Evolutionary conservation across 1,284 basidiomycete species (phyloP).

Genomic region (Trichosporon inkin): DNA sequence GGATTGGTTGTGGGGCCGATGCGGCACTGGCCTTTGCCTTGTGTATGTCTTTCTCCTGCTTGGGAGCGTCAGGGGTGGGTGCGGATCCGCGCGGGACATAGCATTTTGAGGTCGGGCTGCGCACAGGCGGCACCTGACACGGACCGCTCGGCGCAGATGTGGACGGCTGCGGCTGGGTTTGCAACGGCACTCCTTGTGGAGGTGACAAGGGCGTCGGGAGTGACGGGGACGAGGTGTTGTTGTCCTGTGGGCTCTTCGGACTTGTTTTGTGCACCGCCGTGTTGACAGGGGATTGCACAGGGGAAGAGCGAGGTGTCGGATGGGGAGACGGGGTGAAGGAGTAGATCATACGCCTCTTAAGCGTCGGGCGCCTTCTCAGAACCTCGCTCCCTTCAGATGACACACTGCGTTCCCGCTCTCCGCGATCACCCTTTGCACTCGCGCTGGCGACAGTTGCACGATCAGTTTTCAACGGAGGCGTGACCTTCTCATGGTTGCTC

Average conservation of each 20-base stretch:
- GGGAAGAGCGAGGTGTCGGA: neutral
- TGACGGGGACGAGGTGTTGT: neutral
- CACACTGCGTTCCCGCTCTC: no score
- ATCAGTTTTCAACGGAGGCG: no score
- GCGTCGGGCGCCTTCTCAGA: neutral
- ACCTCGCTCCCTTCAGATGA: neutral
- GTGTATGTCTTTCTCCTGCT: no score
- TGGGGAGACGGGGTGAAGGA: neutral
- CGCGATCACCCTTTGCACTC: no score
- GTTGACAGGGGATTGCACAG: neutral
- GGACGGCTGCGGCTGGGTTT: no score
- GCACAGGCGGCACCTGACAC: neutral
- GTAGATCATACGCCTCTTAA: neutral
- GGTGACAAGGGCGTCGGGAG: no score
- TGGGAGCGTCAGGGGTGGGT: neutral
- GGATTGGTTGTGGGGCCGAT: no score
- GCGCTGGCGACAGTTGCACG: no score
- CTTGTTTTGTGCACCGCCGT: neutral
- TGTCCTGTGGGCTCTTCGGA: neutral
- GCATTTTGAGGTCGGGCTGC: neutral
- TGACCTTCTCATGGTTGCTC: no score
- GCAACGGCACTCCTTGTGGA: neutral
- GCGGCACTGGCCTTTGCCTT: no score
- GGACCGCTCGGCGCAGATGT: no score
- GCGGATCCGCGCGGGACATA: neutral